Evolutionary conservation across 139 green algal species (phyloP).

Genomic region (Asterochloris erici): DNA sequence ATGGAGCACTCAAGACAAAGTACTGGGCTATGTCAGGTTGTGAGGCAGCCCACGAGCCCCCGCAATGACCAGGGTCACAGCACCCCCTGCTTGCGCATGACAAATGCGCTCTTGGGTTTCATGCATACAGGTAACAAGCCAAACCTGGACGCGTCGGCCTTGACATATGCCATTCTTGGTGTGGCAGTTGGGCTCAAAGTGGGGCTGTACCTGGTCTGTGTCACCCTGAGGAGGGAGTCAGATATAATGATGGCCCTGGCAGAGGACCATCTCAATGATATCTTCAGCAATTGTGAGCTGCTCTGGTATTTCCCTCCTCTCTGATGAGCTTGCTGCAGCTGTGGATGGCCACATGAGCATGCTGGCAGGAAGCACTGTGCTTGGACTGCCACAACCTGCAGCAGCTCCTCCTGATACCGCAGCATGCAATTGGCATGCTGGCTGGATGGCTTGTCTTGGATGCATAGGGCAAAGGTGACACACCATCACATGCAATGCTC

Average conservation of each 20-base stretch:
- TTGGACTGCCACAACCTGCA: not conserved
- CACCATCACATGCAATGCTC: not conserved
- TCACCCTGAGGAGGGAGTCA: slow-evolving; percentile 7
- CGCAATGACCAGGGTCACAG: not conserved
- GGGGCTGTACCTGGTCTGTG: slow-evolving; percentile 31
- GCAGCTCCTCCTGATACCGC: not conserved
- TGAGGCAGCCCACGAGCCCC: not conserved
- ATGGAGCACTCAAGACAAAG: not conserved
- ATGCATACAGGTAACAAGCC: not conserved
- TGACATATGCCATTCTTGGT: slow-evolving; percentile 15
- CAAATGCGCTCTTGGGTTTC: not conserved
- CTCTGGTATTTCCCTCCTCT: not conserved
- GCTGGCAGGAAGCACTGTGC: no score
- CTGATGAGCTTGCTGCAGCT: not conserved
- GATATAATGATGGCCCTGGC: slow-evolving; percentile 44
- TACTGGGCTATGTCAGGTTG: not conserved
- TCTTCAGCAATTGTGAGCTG: slow-evolving; percentile 29
- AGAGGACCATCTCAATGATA: slow-evolving; percentile 73
- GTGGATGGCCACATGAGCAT: no score
- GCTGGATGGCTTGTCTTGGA: not conserved
- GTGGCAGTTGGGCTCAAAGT: slow-evolving; percentile 45
- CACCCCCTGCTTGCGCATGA: not conserved
- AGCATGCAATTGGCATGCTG: not conserved
- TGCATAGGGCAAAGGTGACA: not conserved
- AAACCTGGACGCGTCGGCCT: not conserved